Percentiles rank a stretch among this genome's conserved stretches.
These are phyloP conservation scores for Astragalus membranaceus DNA, from an alignment of 306 rosid species.

Conservation along the genomic window DNA sequence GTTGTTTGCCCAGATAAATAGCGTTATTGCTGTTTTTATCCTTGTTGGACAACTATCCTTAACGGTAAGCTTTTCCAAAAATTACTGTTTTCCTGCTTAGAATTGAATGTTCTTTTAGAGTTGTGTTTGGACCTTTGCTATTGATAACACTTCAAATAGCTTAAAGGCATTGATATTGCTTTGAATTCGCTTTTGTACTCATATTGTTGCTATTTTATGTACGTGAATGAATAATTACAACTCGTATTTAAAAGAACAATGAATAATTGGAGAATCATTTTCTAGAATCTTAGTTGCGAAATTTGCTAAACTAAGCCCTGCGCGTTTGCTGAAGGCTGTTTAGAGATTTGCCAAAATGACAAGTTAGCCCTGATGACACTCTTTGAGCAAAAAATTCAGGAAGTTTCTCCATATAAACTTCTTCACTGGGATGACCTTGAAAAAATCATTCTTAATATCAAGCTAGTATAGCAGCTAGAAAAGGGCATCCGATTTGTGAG, in stretches of 20 bases:
- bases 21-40: slow-evolving; percentile 86
- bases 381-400: no score
- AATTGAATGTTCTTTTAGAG: not conserved
- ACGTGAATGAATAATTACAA: not conserved
- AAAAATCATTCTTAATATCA: no score
- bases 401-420: no score
- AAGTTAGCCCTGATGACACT: no score
- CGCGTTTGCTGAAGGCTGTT: no score
- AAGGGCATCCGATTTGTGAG: no score
- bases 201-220: not conserved
- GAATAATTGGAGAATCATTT: not conserved
- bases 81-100: not conserved
- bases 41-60: slow-evolving; percentile 85
- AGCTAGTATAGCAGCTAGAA: not conserved
- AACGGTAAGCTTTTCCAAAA: slow-evolving; percentile 52
- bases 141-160: not conserved
- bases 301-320: no score
- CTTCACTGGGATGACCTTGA: no score
- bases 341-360: no score
- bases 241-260: not conserved
- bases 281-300: no score
- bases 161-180: not conserved
- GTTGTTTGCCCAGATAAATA: slow-evolving; percentile 74
- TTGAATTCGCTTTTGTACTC: not conserved
- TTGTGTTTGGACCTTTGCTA: not conserved